Evolutionary conservation across 345 rosid genomes (phyloP).

Genomic region (Mangifera indica): DNA sequence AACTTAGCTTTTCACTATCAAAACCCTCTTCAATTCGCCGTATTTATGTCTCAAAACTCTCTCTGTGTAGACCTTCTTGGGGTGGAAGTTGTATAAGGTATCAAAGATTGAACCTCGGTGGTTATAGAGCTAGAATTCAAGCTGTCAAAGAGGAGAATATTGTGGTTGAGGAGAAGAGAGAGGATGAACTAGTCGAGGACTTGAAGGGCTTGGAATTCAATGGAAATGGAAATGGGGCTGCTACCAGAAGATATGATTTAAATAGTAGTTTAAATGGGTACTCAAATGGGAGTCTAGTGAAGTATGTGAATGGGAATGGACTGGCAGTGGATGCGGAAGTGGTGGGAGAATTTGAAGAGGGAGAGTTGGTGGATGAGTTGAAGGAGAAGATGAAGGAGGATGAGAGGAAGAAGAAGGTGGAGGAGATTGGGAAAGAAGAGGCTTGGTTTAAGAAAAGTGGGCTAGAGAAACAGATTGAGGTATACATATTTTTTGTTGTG

Average conservation of each 20-base stretch:
- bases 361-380: conserved; percentile 7
- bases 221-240: conserved; percentile 43
- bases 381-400: conserved; percentile 39
- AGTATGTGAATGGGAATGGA: conserved; percentile 59
- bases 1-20: conserved; percentile 45
- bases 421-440: conserved; percentile 92
- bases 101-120: conserved; percentile 7
- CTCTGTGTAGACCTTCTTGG: conserved; percentile 29
- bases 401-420: conserved; percentile 80
- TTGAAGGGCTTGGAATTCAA: conserved; percentile 32
- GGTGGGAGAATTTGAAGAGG: conserved; percentile 24
- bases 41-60: conserved; percentile 23
- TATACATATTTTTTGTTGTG: conserved; percentile 13
- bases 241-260: background rate
- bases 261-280: conserved; percentile 19
- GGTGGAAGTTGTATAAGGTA: conserved; percentile 23
- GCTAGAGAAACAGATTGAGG: conserved; percentile 51
- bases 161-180: conserved; percentile 53
- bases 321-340: conserved; percentile 28
- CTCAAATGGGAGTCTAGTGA: conserved; percentile 44
- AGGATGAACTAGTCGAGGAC: conserved; percentile 31
- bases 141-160: conserved; percentile 45
- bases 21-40: conserved; percentile 27
- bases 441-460: conserved; percentile 78
- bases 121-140: conserved; percentile 37